Base-by-base conservation (phyloP, 2,329 filamentous ascomycete species). In the Penicillium sp. region DNA sequence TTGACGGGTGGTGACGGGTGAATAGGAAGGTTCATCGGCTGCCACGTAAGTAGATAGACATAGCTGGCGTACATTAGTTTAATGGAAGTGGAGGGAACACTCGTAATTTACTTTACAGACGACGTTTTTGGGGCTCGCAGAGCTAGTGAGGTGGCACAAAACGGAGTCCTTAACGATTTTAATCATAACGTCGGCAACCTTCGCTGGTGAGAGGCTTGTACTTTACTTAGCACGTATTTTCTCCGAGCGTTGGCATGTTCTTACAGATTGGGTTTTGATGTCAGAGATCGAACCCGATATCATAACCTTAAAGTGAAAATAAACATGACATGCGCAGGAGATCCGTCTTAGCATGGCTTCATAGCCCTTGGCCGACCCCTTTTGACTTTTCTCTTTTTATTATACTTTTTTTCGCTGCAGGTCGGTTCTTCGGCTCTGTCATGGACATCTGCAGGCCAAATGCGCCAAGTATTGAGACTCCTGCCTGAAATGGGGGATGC, bases 11-110 rank as follows among this genome's bases (percentile, higher is more conserved):
- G 16, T 38, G 35, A 20, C 35, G 30, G 39, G 16, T n/a, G 8
- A 22, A 54, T 46, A 27, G 36, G n/a, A 49, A 50, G 44, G 39
- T 47, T 44, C 46, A 44, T 46, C 51, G 28, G 27, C 43, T 54
- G 48, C 44, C 48, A 56, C 48, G 53, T 54, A 53, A 14, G 33
- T 8, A 30, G 36, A 20, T 35, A 28, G 33, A 48, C 28, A 5
- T 10, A n/a, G 11, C 24, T 5, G 24, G 11, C 24, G 27, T 46
- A 46, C 41, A 44, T 46, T 44, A 28, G 38, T 30, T n/a, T 16
- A 18, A 41, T 46, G 54, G 52, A 55, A 53, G 44, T 38, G 27
- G n/a, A 51, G 10, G 54, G 54, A 56, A 44, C 36, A 13, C 40
- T 46, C 14, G 33, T 46, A n/a, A 56, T 57, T 6, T 58, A 44